Base-by-base conservation (phyloP, 2,329 filamentous ascomycete genomes). In the Plectosphaerella cucumerina region DNA sequence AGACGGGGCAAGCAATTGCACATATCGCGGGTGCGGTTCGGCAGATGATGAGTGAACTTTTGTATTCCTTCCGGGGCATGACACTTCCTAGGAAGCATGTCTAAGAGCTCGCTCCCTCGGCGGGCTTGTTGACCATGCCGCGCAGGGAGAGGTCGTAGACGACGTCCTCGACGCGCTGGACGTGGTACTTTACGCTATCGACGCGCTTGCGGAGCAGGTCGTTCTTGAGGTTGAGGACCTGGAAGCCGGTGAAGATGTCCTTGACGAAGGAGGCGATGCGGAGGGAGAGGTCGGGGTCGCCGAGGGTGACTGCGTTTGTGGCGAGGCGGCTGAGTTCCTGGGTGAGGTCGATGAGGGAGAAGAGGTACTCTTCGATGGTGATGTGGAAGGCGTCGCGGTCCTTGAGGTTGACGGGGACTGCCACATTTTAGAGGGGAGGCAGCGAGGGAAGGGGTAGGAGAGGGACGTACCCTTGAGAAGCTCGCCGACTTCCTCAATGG, bases 131-230 rank as follows among this genome's bases (percentile, higher is more conserved):
- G 46, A 95, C 78, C 63, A 97, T 69, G 47, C 94, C 93, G 53
- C 94, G 82, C 64, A 99, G 73, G 21, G 89, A 93, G 51, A 99
- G 74, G 67, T 99, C 94, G 65, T 99, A 99, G 47, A 97, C 93
- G 12, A 99, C 91, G 65, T 97, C 94, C 75, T 99, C 94, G 12
- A 97, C 90, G 68, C 96, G 93, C 78, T 97, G 99, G 63, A 99
- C 90, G 62, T 88, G 87, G 66, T 99, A 99, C 77, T 99, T 99
- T 70, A 99, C 88, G 5, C 87, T 88, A 71, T 99, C 94, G 50
- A 90, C 90, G 55, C 90, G 81, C 73, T 91, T 90, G 53, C 94
- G 82, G 63, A 99, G 72, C 20, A 85, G 85, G 67, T 99, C 94
- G 63, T 99, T 99, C 79, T 97, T 97, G 60, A 99, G 77, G 67